Base-by-base conservation (phyloP, 2,329 filamentous ascomycete genomes). In the Alternaria solani region DNA sequence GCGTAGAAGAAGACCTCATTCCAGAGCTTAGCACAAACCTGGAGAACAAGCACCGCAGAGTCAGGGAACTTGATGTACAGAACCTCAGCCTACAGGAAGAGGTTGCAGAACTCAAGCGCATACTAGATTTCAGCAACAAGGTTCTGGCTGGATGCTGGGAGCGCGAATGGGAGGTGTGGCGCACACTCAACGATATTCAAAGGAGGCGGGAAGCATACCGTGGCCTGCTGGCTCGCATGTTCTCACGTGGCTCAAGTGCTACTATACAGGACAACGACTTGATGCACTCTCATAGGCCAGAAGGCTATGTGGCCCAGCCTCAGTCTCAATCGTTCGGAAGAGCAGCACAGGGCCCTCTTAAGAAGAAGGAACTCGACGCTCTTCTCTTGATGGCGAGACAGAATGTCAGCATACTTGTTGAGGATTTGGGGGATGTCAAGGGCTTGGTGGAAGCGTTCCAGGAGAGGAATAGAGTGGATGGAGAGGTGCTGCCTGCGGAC, bases 401-500 rank as follows among this genome's bases (percentile, higher is more conserved):
- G 51, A 72, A 72, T 58, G 38, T 69, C 8, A 44, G 20, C 12
- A 52, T 66, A 11, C 30, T 73, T 11, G 41, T 46, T 4, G 63
- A 70, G 61, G 69, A 72, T 55, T 23, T 70, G n/a, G 55, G 57
- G 16, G 68, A 72, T 25, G 62, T 72, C 61, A 57, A 42, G 28
- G 53, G 28, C 18, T 26, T 62, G 55, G 54, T 67, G 16, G 26
- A 59, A 25, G 54, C 55, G 11, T 68, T 55, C 51, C 57, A 48
- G 20, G 28, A 9, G 32, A 49, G 32, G 3, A 32, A 9, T 7
- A 23, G 36, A 4, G 26, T 20, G 16, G n/a, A 48, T 2, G 20
- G 25, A 28, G 39, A 28, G 11, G 18, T 41, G 14, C 42, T 7
- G 55, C 47, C 44, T 5, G 25, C n/a, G 5, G 34, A 47, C n/a